These are phyloP conservation scores for Trichoderma oligosporum DNA, from an alignment of 2,329 filamentous ascomycete species.

Conservation along the genomic window DNA sequence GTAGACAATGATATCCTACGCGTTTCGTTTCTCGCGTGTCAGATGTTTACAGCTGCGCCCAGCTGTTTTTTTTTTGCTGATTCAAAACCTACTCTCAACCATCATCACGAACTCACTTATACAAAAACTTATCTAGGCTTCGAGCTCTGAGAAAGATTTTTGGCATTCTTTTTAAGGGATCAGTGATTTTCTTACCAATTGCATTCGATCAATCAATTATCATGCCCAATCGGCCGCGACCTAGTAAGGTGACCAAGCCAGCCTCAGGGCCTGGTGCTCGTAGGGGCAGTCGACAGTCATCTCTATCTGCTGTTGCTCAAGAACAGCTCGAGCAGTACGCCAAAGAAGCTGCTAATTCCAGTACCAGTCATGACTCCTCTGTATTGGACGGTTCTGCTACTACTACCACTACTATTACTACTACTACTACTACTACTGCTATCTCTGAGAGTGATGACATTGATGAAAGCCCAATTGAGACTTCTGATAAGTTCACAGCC, in stretches of 20 bases:
- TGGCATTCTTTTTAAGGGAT: no score
- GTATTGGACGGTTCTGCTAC: neutral
- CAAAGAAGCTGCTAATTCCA: conserved; percentile 12
- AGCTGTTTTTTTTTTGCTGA: conserved; percentile 22
- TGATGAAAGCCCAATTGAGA: conserved; percentile 17
- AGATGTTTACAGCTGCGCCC: conserved; percentile 27
- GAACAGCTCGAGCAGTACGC: conserved; percentile 34
- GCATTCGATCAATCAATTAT: no score
- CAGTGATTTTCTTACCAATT: no score
- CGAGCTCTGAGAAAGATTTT: neutral
- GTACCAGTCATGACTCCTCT: neutral
- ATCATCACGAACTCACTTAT: conserved; percentile 19
- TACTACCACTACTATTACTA: no score
- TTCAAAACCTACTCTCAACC: neutral
- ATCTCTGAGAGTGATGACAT: conserved; percentile 1
- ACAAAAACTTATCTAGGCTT: conserved; percentile 6
- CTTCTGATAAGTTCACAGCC: conserved; percentile 16
- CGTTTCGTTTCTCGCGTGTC: conserved; percentile 19
- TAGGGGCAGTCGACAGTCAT: conserved; percentile 26
- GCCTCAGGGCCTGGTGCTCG: conserved; percentile 22
- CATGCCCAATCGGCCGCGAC: conserved; percentile 36
- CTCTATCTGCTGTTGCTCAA: conserved; percentile 27
- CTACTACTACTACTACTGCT: no score
- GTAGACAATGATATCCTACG: neutral
- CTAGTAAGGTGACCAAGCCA: conserved; percentile 45